Evolutionary conservation across 1,284 basidiomycete species (phyloP).

Genomic region (Leccinum huronense): DNA sequence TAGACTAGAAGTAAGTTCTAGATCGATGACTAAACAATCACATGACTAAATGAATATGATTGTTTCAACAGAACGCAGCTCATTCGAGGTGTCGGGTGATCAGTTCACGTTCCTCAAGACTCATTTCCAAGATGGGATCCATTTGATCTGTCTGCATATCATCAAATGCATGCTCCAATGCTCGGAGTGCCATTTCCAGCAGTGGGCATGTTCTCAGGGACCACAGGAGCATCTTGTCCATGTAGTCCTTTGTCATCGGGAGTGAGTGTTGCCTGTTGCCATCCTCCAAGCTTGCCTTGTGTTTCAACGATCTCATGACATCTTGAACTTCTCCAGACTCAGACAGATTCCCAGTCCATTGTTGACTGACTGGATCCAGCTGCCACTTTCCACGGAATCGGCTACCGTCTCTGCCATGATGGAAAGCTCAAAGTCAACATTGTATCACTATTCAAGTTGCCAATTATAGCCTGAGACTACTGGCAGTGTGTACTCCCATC

Average conservation of each 20-base stretch:
- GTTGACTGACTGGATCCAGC: background rate
- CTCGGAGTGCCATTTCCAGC: too few relatives aligned
- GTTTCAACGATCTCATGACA: conserved; percentile 6
- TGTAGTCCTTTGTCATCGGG: conserved; percentile 3
- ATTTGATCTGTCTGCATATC: too few relatives aligned
- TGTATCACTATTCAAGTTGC: background rate
- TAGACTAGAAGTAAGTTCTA: too few relatives aligned
- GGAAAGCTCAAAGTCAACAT: background rate
- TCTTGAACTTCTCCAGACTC: conserved; percentile 5
- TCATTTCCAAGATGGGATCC: too few relatives aligned
- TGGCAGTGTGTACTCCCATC: background rate
- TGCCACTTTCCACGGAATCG: background rate
- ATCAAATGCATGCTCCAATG: too few relatives aligned
- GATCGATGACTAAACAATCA: too few relatives aligned
- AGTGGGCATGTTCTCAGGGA: too few relatives aligned
- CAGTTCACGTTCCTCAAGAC: too few relatives aligned
- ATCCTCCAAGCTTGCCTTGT: conserved; percentile 10
- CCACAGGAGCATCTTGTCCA: conserved; percentile 6
- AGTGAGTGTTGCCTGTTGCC: conserved; percentile 8
- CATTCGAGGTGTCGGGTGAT: too few relatives aligned
- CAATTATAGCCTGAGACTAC: background rate
- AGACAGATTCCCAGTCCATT: conserved; percentile 4
- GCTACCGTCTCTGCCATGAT: background rate
- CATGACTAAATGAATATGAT: too few relatives aligned
- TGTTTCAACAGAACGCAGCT: too few relatives aligned